Evolutionary conservation across 768 basidiomycete genomes (phyloP).

Genomic region (Xerocomellus chrysenteron): DNA sequence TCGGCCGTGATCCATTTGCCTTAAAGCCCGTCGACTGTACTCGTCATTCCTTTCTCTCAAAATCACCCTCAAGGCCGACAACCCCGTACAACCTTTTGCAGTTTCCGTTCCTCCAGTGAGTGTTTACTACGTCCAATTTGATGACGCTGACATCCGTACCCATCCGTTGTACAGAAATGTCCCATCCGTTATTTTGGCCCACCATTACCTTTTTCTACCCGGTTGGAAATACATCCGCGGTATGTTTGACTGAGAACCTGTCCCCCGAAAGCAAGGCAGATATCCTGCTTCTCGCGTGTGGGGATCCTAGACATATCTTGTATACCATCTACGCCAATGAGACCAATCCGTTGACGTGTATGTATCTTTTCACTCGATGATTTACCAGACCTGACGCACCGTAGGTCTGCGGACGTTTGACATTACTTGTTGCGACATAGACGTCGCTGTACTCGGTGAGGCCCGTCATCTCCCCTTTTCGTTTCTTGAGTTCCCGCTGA

Average conservation of each 20-base stretch:
- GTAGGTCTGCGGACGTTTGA: constrained; percentile 21
- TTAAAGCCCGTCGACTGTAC: neutral
- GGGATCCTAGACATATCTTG: constrained; percentile 52
- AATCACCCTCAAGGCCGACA: neutral
- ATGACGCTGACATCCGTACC: neutral
- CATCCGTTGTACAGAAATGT: constrained; percentile 8
- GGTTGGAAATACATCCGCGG: constrained; percentile 56
- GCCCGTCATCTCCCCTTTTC: neutral
- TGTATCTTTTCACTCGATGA: neutral
- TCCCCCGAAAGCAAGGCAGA: constrained; percentile 39
- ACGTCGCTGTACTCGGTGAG: constrained; percentile 27
- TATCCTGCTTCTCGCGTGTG: constrained; percentile 54
- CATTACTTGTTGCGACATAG: constrained; percentile 32
- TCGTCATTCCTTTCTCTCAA: neutral
- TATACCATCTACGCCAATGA: constrained; percentile 40
- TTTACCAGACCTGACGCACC: neutral
- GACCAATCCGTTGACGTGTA: constrained; percentile 3
- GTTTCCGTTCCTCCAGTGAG: neutral
- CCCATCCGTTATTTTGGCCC: constrained; percentile 18
- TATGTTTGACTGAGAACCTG: constrained; percentile 47
- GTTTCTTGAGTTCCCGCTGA: neutral
- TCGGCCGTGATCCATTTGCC: neutral
- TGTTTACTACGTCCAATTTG: neutral
- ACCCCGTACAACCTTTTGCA: neutral
- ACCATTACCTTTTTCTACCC: constrained; percentile 49